Evolutionary conservation across 441 rosid species (phyloP).

Genomic region (Erysimum cheiri): DNA sequence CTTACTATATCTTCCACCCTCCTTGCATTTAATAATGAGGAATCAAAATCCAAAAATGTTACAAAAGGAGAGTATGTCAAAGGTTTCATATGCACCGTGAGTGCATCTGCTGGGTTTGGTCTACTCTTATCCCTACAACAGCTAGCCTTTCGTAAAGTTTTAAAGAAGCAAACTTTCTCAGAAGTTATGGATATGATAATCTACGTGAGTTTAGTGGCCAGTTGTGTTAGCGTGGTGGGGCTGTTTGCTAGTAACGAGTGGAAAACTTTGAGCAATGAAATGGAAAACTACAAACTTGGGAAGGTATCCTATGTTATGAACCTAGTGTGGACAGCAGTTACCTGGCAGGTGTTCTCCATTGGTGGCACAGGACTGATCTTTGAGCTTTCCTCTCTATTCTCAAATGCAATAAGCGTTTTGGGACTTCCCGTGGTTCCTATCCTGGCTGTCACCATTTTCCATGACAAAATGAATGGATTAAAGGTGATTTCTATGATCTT

Average conservation of each 20-base stretch:
- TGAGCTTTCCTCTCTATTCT: conserved; percentile 67
- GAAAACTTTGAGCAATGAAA: conserved; percentile 50
- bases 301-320: conserved; percentile 52
- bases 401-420: conserved; percentile 58
- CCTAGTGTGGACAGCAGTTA: conserved; percentile 52
- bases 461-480: conserved; percentile 64
- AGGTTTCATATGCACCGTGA: conserved; percentile 57
- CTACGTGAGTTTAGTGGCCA: conserved; percentile 48
- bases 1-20: conserved; percentile 54
- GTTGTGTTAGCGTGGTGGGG: conserved; percentile 46
- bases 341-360: conserved; percentile 48
- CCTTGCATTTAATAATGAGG: conserved; percentile 49
- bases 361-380: conserved; percentile 60
- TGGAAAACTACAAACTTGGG: conserved; percentile 48
- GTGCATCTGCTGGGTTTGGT: conserved; percentile 52
- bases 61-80: conserved; percentile 48
- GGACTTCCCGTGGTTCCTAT: conserved; percentile 61
- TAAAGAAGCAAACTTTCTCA: conserved; percentile 45
- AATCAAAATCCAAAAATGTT: conserved; percentile 31
- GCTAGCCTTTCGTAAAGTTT: conserved; percentile 53
- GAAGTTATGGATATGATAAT: conserved; percentile 53
- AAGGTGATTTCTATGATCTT: conserved; percentile 66
- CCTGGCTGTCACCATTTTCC: conserved; percentile 58
- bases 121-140: conserved; percentile 46
- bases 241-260: conserved; percentile 69